Conservation (phyloP, 495 filamentous ascomycete genomes). For the Xylaria flabelliformis region DNA sequence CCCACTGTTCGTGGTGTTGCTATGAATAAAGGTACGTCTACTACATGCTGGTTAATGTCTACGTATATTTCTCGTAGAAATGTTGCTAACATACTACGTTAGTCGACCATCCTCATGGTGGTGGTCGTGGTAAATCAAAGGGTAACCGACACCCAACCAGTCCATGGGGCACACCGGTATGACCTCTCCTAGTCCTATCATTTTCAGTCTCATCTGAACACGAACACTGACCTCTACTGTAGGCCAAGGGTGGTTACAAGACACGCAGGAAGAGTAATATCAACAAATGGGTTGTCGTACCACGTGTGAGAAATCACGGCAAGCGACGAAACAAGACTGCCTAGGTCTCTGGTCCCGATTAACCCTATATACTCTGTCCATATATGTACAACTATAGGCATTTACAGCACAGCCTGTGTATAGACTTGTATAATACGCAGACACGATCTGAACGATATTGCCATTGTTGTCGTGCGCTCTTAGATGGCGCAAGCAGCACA, state of each 20-base stretch:
- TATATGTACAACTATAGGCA: slow-evolving; percentile 37
- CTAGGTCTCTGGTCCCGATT: slow-evolving; percentile 28
- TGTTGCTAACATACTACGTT: slow-evolving; percentile 36
- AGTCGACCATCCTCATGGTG: slow-evolving; percentile 96
- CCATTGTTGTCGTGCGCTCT: background rate
- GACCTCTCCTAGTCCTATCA: slow-evolving; percentile 42
- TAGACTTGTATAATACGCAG: slow-evolving; percentile 38
- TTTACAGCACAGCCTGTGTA: slow-evolving; percentile 34
- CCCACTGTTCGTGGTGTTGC: slow-evolving; percentile 95
- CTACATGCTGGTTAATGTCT: background rate
- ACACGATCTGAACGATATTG: slow-evolving; percentile 8
- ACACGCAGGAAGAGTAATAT: slow-evolving; percentile 76
- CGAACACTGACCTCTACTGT: slow-evolving; percentile 42
- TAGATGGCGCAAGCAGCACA: background rate
- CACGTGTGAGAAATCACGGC: slow-evolving; percentile 78
- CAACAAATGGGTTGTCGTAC: slow-evolving; percentile 81
- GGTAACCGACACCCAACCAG: slow-evolving; percentile 93
- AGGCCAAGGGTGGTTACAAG: slow-evolving; percentile 98
- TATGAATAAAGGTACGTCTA: slow-evolving; percentile 84
- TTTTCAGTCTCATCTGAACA: slow-evolving; percentile 12
- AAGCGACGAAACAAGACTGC: slow-evolving; percentile 63
- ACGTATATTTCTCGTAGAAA: slow-evolving; percentile 2
- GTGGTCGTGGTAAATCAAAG: slow-evolving; percentile 98
- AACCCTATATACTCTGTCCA: slow-evolving; percentile 34
- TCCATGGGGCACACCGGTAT: slow-evolving; percentile 94